Evolutionary conservation across 2,329 filamentous ascomycete species (phyloP).

Genomic region (Scolecobasidium constrictum): DNA sequence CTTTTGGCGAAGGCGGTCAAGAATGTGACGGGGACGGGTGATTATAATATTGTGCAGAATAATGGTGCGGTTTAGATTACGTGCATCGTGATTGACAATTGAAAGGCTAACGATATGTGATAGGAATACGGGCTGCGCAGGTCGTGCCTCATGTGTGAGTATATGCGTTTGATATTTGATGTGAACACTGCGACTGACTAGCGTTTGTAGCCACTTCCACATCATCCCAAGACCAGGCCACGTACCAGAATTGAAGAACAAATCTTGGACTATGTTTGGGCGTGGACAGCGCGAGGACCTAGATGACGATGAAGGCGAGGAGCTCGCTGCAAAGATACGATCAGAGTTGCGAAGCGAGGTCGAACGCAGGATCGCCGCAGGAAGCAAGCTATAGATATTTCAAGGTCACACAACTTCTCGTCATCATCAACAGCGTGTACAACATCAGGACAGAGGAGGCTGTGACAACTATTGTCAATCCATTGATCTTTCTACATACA

Average conservation of each 20-base stretch:
- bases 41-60: constrained; percentile 97
- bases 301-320: constrained; percentile 61
- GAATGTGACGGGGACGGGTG: constrained; percentile 56
- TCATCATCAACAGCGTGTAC: too few species aligned
- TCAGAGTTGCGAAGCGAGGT: constrained; percentile 28
- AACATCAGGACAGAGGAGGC: too few species aligned
- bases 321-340: constrained; percentile 42
- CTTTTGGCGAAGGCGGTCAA: constrained; percentile 62
- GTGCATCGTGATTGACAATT: too few species aligned
- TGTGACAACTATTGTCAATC: too few species aligned
- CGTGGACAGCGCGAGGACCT: constrained; percentile 60
- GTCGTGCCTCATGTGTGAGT: constrained; percentile 85
- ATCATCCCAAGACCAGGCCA: constrained; percentile 69
- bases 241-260: constrained; percentile 39
- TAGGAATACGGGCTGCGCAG: constrained; percentile 73
- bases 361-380: too few species aligned
- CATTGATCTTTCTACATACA: too few species aligned
- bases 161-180: too few species aligned
- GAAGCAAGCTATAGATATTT: too few species aligned
- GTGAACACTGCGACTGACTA: too few species aligned
- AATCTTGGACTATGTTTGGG: constrained; percentile 77
- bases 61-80: constrained; percentile 52
- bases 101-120: neutral
- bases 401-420: too few species aligned
- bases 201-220: too few species aligned